Evolutionary conservation across 2,329 filamentous ascomycete genomes (phyloP), one percentile per base, ranked within the genome.

Genomic region (Monosporascus sp.): DNA sequence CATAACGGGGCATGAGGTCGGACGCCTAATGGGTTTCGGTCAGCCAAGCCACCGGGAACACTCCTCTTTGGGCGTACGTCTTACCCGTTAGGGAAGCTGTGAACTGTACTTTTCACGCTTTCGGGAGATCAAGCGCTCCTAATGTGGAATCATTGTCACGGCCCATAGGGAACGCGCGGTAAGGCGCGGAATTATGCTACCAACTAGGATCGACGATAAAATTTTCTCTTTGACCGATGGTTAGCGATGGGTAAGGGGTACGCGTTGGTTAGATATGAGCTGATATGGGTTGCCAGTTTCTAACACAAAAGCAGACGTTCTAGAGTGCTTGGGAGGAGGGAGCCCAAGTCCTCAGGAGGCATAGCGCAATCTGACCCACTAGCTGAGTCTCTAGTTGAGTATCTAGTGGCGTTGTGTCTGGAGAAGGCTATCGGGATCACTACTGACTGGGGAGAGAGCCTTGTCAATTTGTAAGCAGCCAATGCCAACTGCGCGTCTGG

Each of bases 11-110:
- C 31, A 3, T 14, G 31, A 34, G 1, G 4, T 14, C 31, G 11
- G 31, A 34, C 31, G 9, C 11, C 14, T 39, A 6, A 18, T 9
- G 37, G 17, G 17, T 39, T 39, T 39, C 20, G 14, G 17, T 42
- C 39, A 42, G 59, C 57, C 57, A 57, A 57, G 59, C 39, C 48
- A 50, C 47, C 49, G 31, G 41, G 44, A 53, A 45, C 50, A 48
- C 47, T 20, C 42, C 25, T 47, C 39, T 49, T 39, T 25, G n/a
- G 49, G 41, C 52, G 24, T 55, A 39, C 17, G 39, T 54, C 52
- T 60, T 60, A 53, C 59, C 57, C 51, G 24, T 54, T 57, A 51
- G 57, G 57, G 59, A 52, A 61, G 59, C 47, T 60, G 55, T 42
- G 54, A 46, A 58, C 57, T 20, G 38, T 46, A n/a, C 50, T 55